Base-by-base conservation (phyloP, 1,284 basidiomycete genomes). In the Ustilago sp. region DNA sequence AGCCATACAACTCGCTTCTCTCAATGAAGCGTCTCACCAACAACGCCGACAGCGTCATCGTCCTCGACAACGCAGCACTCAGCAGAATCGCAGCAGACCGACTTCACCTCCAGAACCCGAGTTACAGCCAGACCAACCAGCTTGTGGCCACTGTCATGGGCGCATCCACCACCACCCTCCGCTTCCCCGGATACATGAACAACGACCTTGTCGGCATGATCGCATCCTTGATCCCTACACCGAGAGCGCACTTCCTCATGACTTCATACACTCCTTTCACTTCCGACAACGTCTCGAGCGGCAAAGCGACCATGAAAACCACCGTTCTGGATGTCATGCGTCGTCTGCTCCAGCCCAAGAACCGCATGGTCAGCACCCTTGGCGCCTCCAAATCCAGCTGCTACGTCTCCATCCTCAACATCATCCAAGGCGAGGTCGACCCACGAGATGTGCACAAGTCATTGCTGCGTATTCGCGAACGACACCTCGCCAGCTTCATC, bases 261-360 rank as follows among this genome's bases (percentile, higher is more conserved):
- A 99, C 97, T n/a, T 95, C 94, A 17, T 99, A 99, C 84, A 99
- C 97, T 4, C 96, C 97, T 0, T 99, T 99, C 87, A 98, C 95
- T 1, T 93, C 93, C 72, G 96, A 98, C 87, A 85, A 82, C 31
- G 81, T 85, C 43, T 82, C 84, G 28, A 81, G 84, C 13, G 84
- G 84, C 57, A 85, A 85, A 57, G 79, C 79, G 13, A 85, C 83
- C 4, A 84, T 83, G 78, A 86, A 86, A 71, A 86, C 84, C 39
- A 82, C 84, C 19, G 84, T 99, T 0, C 90, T 99, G 9, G 97
- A 99, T 86, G 97, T 99, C 59, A 99, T 99, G 97, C 92, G 97
- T 13, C 92, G 97, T 28, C 89, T 99, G 2, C 88, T 99, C 11
- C 97, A 99, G 85, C 96, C 97, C 31, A 99, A 98, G 88, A 99